Evolutionary conservation across 163 green algal genomes (phyloP), one percentile per base, ranked within the genome.

Genomic region (Scenedesmus sp.): DNA sequence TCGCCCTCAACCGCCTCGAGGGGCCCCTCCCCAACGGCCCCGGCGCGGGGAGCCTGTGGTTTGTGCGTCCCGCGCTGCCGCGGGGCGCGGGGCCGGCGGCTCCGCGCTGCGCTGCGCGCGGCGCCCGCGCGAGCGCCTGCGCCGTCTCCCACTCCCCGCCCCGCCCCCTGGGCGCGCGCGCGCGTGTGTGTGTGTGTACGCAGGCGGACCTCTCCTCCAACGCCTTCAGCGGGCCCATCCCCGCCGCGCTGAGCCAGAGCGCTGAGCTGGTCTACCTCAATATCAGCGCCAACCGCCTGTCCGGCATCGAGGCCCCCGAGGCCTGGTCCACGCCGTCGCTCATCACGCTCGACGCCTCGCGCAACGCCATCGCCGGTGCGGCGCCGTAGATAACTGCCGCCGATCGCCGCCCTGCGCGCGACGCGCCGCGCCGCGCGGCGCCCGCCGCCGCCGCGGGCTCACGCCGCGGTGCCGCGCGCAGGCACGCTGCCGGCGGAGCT

Each of bases 151-250:
- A n/a, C n/a, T n/a, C n/a, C n/a, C n/a, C n/a, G n/a, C n/a, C n/a
- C n/a, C n/a, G n/a, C n/a, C n/a, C n/a, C n/a, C n/a, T n/a, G n/a
- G n/a, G n/a, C n/a, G n/a, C n/a, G n/a, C n/a, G n/a, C n/a, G n/a
- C n/a, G n/a, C n/a, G n/a, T n/a, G n/a, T n/a, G n/a, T n/a, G n/a
- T n/a, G n/a, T n/a, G n/a, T n/a, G n/a, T n/a, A n/a, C 34, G 36
- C 56, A 78, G 70, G 70, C 39, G 36, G 70, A 78, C 70, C 33
- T 80, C 18, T 80, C 71, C 71, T 64, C 31, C 71, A 78, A 78
- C 70, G 62, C 18, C n/a, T 78, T 78, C 28, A 48, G 7, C 18
- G 70, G 57, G 13, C 14, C 26, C 7, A 60, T 78, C n/a, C 70
- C 70, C 17, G 24, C 28, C 31, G 42, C 42, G n/a, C 26, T 78